Evolutionary conservation across 1,284 basidiomycete species (phyloP), one percentile per base, ranked within the genome.

Genomic region (Gomphus bonarii): DNA sequence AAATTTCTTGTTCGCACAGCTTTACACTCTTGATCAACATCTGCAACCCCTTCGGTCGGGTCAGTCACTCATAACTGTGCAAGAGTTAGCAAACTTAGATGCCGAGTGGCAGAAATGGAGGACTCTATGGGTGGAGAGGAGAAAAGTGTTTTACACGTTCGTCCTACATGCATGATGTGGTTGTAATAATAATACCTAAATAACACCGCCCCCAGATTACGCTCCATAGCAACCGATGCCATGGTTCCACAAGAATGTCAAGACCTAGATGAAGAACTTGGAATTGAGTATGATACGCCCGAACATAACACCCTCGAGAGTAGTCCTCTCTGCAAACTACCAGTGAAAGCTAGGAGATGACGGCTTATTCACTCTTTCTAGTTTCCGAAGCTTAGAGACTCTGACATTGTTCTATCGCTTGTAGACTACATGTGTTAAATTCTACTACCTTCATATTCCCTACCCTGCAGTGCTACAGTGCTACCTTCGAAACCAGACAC

Each of bases 91-190:
- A 1, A 70, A 75, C 59, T 69, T 88, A 46, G 81, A 88, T 54
- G 14, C 14, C 10, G 85, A 88, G 47, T 89, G 87, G 85, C 67
- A 63, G 2, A 80, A 75, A 64, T 89, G 87, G 85, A 73, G 82
- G 60, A 69, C 71, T 1, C 84, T 91, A 71, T 91, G 88, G 88
- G 65, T 79, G 42, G 73, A 74, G 36, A 73, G 88, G 55, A 80
- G 75, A 65, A 88, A 85, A 65, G 68, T 84, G 1, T 91, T 85
- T 69, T 77, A 70, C 54, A 76, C 74, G 88, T 89, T 70, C 61
- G 81, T 74, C 57, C 48, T 14, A 20, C 36, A 36, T 28, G 7
- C 43, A 53, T 49, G 16, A 44, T 42, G 22, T 22, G 25, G 48
- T 38, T 54, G 44, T 36, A 11, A 22, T 25, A 28, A 30, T 30